Base-by-base conservation (phyloP, 345 rosid genomes). In the Turnera subulata region DNA sequence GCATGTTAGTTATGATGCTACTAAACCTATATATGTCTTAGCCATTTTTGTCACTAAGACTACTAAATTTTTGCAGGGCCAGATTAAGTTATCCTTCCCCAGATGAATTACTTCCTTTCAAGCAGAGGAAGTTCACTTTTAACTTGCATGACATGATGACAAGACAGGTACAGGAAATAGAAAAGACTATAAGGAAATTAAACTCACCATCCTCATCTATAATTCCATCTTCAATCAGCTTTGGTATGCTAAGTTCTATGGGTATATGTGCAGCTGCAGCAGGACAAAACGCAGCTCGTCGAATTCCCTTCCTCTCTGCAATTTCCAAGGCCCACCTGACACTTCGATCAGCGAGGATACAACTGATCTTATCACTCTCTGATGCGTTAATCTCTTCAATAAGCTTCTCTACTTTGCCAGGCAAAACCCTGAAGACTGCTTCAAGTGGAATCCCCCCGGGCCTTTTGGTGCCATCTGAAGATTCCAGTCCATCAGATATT, bases 251-350 rank as follows among this genome's bases (percentile, higher is more conserved):
- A 2, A 48, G 19, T 2, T 12, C 18, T n/a, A 33, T 18, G 53
- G 46, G 1, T 22, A 37, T 29, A 18, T 21, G 15, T 38, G 47
- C 62, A 1, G 62, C 67, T 17, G 66, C 52, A 4, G 48, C 42
- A 8, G 73, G 66, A 55, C 64, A 46, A 21, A 57, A 33, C 0
- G 50, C 48, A 20, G 62, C 72, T 13, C 46, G 13, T 17, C 26
- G 7, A 46, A 72, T 64, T 14, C 69, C 69, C 62, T 66, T 11
- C 32, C 38, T 55, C 42, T 61, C 43, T 5, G 80, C 67, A 17
- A 67, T 61, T 59, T 69, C 65, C 5, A 59, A 51, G 4, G 69
- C 73, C 80, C 73, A 72, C n/a, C 64, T 54, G n/a, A 61, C n/a
- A 1, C 29, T 21, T 19, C 5, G 17, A 61, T 79, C 78, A 43